Conservation (phyloP, 148 eudicot genomes). For the Silene latifolia region DNA sequence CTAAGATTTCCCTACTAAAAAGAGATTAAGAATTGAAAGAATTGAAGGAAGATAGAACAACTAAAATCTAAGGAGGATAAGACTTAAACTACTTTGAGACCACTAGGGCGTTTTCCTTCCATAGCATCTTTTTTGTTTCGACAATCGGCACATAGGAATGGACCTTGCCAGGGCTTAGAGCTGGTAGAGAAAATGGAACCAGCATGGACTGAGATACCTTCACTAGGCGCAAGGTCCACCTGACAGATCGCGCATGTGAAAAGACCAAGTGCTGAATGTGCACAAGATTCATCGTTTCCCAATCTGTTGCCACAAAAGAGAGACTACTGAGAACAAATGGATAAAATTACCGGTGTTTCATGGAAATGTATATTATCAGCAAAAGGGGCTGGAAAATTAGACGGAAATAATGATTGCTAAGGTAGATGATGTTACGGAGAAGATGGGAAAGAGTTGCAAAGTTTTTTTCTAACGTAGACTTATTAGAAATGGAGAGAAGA, state of each 20-base stretch:
- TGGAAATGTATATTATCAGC: no score
- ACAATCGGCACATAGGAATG: conserved; percentile 75
- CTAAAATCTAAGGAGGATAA: neutral
- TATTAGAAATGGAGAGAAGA: no score
- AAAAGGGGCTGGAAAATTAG: no score
- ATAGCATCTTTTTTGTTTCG: conserved; percentile 87
- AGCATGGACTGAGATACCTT: conserved; percentile 82
- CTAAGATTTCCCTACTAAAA: conserved; percentile 2
- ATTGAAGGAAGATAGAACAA: conserved; percentile 8
- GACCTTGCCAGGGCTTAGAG: conserved; percentile 91
- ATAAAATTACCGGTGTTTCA: neutral
- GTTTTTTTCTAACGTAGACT: no score
- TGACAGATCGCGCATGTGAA: conserved; percentile 81
- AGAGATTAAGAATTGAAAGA: conserved; percentile 28
- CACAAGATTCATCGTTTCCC: conserved; percentile 48
- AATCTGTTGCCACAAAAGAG: conserved; percentile 38
- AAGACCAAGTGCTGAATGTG: conserved; percentile 43
- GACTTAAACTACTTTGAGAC: conserved; percentile 49
- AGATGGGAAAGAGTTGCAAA: no score
- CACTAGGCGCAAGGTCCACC: conserved; percentile 66
- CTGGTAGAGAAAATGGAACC: conserved; percentile 86
- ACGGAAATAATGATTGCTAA: no score
- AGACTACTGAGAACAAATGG: neutral
- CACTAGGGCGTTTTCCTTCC: conserved; percentile 94
- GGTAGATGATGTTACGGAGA: no score